Evolutionary conservation across 257 asterid species (phyloP).

Genomic region (Henckelia pumila): DNA sequence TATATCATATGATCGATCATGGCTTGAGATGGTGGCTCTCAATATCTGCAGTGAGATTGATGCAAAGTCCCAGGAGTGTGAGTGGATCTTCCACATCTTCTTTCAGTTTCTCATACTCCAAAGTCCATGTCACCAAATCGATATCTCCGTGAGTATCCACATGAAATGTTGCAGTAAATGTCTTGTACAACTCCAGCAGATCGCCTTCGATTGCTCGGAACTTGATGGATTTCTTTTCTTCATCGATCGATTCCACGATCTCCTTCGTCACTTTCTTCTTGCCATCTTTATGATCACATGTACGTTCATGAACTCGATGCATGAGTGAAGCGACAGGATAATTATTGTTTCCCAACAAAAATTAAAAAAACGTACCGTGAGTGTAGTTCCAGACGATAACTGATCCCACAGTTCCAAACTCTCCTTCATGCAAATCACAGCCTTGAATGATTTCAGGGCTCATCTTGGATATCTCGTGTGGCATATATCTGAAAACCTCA

Average conservation of each 20-base stretch:
- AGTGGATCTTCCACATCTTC: too few relatives aligned
- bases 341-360: too few relatives aligned
- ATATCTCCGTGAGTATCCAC: too few relatives aligned
- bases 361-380: background rate
- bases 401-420: conserved; percentile 11
- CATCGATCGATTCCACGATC: background rate
- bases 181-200: conserved; percentile 9
- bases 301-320: too few relatives aligned
- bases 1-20: too few relatives aligned
- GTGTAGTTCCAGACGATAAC: conserved; percentile 10
- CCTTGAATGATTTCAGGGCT: background rate
- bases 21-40: too few relatives aligned
- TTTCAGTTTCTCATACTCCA: too few relatives aligned
- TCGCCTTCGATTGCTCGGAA: conserved; percentile 6
- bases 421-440: background rate
- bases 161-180: background rate
- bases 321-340: background rate
- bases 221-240: conserved; percentile 1
- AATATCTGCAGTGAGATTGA: too few relatives aligned
- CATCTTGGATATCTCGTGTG: conserved; percentile 10
- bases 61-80: too few relatives aligned
- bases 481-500: conserved; percentile 14
- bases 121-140: too few relatives aligned
- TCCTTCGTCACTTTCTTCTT: background rate
- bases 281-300: background rate